Conservation (phyloP, 73 alveolate species). For the Tetrahymena thermophila region DNA sequence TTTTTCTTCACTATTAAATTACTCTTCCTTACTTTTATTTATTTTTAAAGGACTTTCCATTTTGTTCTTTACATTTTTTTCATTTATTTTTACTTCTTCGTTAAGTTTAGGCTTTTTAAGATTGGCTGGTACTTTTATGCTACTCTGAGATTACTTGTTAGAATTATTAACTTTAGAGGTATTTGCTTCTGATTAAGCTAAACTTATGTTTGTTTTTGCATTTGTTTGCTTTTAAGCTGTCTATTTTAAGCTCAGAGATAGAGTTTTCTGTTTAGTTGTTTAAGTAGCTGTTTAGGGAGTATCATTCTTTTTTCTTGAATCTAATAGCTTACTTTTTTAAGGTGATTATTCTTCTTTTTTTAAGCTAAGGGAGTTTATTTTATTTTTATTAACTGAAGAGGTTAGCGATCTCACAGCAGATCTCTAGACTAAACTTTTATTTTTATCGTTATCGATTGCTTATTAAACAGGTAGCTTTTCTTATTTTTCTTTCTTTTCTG, state of each 20-base stretch:
- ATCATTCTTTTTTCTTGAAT: neutral
- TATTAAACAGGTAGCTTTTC: neutral
- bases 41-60: neutral
- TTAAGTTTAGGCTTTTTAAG: neutral
- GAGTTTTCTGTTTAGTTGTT: neutral
- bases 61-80: neutral
- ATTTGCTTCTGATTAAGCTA: neutral
- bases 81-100: neutral
- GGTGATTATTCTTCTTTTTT: neutral
- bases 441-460: neutral
- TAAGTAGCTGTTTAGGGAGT: neutral
- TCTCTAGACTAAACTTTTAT: neutral
- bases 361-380: neutral
- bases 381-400: neutral
- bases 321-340: neutral
- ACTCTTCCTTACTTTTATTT: neutral
- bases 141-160: neutral
- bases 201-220: neutral
- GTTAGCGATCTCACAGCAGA: neutral
- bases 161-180: neutral
- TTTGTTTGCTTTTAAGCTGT: neutral
- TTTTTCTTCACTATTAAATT: neutral
- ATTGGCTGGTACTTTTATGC: neutral
- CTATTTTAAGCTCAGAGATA: neutral
- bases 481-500: neutral